Conservation (phyloP, 1,284 basidiomycete species). For the Waitea zeae region DNA sequence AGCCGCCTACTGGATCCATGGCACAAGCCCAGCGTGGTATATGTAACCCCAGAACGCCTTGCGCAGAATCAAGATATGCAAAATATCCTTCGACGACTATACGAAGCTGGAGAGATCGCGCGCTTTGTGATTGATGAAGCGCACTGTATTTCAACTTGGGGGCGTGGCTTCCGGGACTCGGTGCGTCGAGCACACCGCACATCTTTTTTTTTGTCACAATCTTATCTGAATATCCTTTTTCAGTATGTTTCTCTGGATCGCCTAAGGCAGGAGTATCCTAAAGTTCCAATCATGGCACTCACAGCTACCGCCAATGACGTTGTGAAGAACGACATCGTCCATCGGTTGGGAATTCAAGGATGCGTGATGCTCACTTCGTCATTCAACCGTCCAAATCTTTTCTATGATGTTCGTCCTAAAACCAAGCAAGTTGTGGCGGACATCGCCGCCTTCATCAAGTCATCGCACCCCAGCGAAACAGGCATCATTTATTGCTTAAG, state of each 20-base stretch:
- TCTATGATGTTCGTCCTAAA: conserved; percentile 65
- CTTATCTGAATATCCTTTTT: conserved; percentile 7
- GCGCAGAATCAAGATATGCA: conserved; percentile 42
- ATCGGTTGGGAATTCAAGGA: conserved; percentile 43
- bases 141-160: conserved; percentile 83
- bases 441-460: conserved; percentile 61
- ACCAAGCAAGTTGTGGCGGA: conserved; percentile 35
- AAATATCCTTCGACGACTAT: conserved; percentile 37
- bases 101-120: conserved; percentile 44
- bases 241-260: conserved; percentile 55
- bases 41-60: conserved; percentile 90
- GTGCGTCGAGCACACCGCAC: conserved; percentile 17
- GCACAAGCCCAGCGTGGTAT: conserved; percentile 52
- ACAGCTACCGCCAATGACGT: conserved; percentile 84
- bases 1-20: conserved; percentile 18
- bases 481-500: conserved; percentile 84
- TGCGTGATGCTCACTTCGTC: conserved; percentile 61
- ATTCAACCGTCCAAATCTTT: conserved; percentile 86
- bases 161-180: conserved; percentile 65
- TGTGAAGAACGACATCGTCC: conserved; percentile 67
- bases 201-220: too few relatives aligned
- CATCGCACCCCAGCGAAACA: conserved; percentile 38
- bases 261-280: conserved; percentile 58
- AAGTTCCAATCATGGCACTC: conserved; percentile 86
- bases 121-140: conserved; percentile 95